A percentile compares a stretch with the other conserved stretches of the same genome.
Evolutionary conservation across 2,329 filamentous ascomycete species (phyloP).

Genomic region (Domatiomyces catenatus): DNA sequence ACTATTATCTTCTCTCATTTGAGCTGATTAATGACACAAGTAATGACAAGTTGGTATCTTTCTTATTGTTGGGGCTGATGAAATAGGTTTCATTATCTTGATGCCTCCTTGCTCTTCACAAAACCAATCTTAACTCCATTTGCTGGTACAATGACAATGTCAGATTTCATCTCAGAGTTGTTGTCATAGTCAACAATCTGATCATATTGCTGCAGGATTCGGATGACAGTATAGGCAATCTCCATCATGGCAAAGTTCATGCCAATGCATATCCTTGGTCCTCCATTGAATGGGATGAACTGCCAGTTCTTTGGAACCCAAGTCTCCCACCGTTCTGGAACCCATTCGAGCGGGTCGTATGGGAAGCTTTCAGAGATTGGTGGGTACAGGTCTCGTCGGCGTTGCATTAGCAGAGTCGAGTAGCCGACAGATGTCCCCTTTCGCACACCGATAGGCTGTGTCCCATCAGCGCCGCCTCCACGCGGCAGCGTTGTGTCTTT

Average conservation of each 20-base stretch:
- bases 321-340: conserved; percentile 36
- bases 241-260: conserved; percentile 46
- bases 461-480: conserved; percentile 39
- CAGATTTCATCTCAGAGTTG: conserved; percentile 8
- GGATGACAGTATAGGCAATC: conserved; percentile 37
- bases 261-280: conserved; percentile 40
- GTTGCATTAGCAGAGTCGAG: conserved; percentile 38
- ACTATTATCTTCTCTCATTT: neutral
- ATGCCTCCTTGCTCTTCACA: conserved; percentile 5
- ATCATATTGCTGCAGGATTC: conserved; percentile 29
- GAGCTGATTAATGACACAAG: neutral
- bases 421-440: conserved; percentile 35
- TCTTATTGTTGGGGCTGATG: neutral
- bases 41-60: neutral
- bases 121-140: conserved; percentile 17
- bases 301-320: conserved; percentile 40
- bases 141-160: conserved; percentile 16
- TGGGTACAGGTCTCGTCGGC: conserved; percentile 35
- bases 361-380: conserved; percentile 23
- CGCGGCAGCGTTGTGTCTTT: conserved; percentile 59
- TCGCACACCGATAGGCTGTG: conserved; percentile 30
- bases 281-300: conserved; percentile 41
- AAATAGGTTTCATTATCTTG: neutral
- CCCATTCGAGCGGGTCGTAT: conserved; percentile 30
- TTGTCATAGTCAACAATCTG: conserved; percentile 21